A percentile compares a stretch with the other conserved stretches of the same genome.
Evolutionary conservation across 2,329 filamentous ascomycete genomes (phyloP).

Genomic region (Rhynchosporium graminicola): DNA sequence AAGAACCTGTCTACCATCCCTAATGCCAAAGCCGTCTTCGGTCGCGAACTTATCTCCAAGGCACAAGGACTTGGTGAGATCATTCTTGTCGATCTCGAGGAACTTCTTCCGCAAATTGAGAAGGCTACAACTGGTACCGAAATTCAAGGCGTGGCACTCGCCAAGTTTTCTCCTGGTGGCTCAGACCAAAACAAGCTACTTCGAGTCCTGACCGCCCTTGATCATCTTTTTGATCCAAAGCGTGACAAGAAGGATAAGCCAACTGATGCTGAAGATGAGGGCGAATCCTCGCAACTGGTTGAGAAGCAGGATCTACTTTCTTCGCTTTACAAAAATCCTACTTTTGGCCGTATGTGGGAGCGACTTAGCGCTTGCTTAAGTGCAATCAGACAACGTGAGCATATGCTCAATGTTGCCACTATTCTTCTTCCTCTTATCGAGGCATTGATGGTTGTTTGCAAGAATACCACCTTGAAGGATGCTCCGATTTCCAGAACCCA

Average conservation of each 20-base stretch:
- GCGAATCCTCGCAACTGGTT: conserved; percentile 54
- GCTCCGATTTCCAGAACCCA: conserved; percentile 38
- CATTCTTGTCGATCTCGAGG: conserved; percentile 81
- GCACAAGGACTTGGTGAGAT: conserved; percentile 81
- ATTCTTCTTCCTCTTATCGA: conserved; percentile 94
- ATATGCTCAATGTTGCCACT: conserved; percentile 95
- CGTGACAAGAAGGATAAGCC: conserved; percentile 51
- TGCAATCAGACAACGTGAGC: conserved; percentile 87
- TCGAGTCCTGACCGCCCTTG: conserved; percentile 86
- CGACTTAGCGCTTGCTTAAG: conserved; percentile 87
- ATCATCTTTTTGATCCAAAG: conserved; percentile 91
- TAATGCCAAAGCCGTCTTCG: conserved; percentile 85
- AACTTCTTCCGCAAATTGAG: conserved; percentile 82
- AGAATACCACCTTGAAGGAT: conserved; percentile 73
- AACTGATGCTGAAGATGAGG: conserved; percentile 51
- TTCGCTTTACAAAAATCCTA: conserved; percentile 85
- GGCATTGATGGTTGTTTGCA: conserved; percentile 98
- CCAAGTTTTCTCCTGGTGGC: conserved; percentile 93
- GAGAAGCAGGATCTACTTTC: conserved; percentile 84
- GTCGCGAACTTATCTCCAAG: conserved; percentile 87
- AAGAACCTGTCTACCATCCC: conserved; percentile 95
- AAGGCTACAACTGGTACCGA: conserved; percentile 88
- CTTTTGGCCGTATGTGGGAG: conserved; percentile 88
- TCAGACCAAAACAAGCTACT: conserved; percentile 97
- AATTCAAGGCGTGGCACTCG: conserved; percentile 88